phyloP scores from a whole-genome alignment of 805 yeast species.

The Spencermartinsiella europaea region DNA sequence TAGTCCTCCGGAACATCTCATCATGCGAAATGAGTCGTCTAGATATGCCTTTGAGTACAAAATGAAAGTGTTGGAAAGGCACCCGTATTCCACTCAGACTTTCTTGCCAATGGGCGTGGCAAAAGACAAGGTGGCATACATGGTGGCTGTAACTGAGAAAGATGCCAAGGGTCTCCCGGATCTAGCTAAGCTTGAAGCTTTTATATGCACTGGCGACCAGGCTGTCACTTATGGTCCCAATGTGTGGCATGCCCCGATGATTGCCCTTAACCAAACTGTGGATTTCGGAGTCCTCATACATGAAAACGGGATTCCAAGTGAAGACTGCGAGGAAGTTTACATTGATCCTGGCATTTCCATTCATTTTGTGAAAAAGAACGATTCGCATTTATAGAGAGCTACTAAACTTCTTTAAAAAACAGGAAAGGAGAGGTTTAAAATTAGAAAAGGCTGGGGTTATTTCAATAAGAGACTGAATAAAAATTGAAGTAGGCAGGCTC shows the following conservation, averaged over 20 bases:
- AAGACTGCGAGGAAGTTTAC: conserved; percentile 77
- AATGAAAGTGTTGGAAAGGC: conserved; percentile 78
- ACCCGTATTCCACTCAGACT: conserved; percentile 84
- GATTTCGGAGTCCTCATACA: conserved; percentile 88
- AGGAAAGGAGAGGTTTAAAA: too few species aligned
- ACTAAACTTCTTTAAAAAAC: too few species aligned
- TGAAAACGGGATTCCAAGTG: conserved; percentile 73
- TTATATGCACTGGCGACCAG: conserved; percentile 73
- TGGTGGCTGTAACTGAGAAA: conserved; percentile 74
- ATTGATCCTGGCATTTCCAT: conserved; percentile 30
- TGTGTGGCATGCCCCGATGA: conserved; percentile 95
- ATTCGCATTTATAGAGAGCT: background rate
- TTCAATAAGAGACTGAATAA: background rate
- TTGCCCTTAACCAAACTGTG: conserved; percentile 59
- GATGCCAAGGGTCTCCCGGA: conserved; percentile 55
- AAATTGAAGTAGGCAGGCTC: background rate
- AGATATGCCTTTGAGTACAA: conserved; percentile 34
- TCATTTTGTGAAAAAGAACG: background rate
- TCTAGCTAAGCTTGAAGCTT: conserved; percentile 55
- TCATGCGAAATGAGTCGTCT: conserved; percentile 24
- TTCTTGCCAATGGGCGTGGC: conserved; percentile 83
- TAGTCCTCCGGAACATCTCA: conserved; percentile 64
- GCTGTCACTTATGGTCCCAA: conserved; percentile 80
- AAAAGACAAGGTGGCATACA: conserved; percentile 46
- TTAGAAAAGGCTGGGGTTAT: too few species aligned